A percentile compares a stretch with the other conserved stretches of the same genome.
phyloP scores from a whole-genome alignment of 805 yeast species.

The Ogataea thermomethanolica region DNA sequence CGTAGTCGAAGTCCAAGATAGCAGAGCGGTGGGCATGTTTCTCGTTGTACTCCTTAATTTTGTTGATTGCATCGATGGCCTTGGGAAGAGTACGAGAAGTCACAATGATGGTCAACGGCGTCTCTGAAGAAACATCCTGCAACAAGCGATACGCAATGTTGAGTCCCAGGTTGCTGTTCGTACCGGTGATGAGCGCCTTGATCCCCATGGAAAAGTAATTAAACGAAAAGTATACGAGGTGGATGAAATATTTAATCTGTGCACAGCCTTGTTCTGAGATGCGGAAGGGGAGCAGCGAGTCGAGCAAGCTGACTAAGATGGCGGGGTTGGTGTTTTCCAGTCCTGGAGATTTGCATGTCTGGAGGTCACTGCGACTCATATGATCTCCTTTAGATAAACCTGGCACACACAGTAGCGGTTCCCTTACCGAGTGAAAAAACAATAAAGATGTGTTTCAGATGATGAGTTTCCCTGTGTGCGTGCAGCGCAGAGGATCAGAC shows the following conservation, averaged over 20 bases:
- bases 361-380: too few relatives aligned
- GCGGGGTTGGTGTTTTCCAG: too few relatives aligned
- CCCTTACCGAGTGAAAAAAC: background rate
- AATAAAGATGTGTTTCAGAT: constrained; percentile 6
- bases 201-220: constrained; percentile 14
- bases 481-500: background rate
- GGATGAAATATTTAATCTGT: background rate
- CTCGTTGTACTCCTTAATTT: constrained; percentile 46
- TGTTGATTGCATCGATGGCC: constrained; percentile 68
- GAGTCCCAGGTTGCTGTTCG: constrained; percentile 69
- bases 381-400: too few relatives aligned
- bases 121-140: constrained; percentile 49
- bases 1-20: constrained; percentile 77
- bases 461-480: constrained; percentile 1
- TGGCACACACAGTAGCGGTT: too few relatives aligned
- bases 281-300: background rate
- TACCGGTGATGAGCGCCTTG: constrained; percentile 36
- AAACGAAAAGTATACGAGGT: background rate
- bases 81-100: constrained; percentile 88
- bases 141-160: constrained; percentile 80
- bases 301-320: too few relatives aligned
- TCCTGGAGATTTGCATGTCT: too few relatives aligned
- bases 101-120: constrained; percentile 71
- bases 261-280: constrained; percentile 6
- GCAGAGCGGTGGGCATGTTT: constrained; percentile 42